These are phyloP conservation scores for Triticum urartu DNA, from an alignment of 176 grass and related monocot species.

Conservation along the genomic window DNA sequence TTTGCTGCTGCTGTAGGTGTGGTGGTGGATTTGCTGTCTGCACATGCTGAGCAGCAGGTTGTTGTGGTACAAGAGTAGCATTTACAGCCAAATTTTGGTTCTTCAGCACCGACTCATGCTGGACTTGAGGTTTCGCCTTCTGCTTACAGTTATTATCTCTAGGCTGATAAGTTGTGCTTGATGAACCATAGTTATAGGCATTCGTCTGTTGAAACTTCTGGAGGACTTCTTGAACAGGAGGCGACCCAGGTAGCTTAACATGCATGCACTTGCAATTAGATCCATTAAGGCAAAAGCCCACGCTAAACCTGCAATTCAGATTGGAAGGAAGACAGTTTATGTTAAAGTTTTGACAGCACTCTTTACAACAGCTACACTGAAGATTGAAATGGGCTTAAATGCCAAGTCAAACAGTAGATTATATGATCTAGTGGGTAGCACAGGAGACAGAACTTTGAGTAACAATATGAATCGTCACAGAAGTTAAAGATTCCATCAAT, in stretches of 20 bases:
- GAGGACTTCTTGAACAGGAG: conserved; percentile 77
- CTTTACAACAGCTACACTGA: neutral
- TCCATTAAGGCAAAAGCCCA: conserved; percentile 96
- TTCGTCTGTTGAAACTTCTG: conserved; percentile 52
- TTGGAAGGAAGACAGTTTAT: neutral
- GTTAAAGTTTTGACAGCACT: neutral
- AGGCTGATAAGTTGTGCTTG: conserved; percentile 29
- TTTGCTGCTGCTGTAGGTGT: conserved; percentile 20
- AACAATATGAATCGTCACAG: neutral
- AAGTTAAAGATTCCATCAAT: conserved; percentile 11
- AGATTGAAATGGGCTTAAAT: neutral
- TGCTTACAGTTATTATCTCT: conserved; percentile 55
- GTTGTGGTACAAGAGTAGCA: conserved; percentile 29
- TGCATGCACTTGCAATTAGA: conserved; percentile 74
- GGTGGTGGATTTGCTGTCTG: conserved; percentile 31
- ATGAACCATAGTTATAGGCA: conserved; percentile 25
- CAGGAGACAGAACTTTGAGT: neutral
- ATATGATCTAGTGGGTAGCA: neutral
- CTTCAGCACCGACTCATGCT: conserved; percentile 30
- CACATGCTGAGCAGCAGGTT: conserved; percentile 34
- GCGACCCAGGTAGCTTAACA: conserved; percentile 50
- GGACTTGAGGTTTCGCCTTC: conserved; percentile 53
- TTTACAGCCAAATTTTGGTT: conserved; percentile 46
- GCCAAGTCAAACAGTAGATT: neutral
- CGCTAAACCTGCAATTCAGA: conserved; percentile 68